Conservation (phyloP, 805 yeast genomes). For the Candida ascalaphidarum region DNA sequence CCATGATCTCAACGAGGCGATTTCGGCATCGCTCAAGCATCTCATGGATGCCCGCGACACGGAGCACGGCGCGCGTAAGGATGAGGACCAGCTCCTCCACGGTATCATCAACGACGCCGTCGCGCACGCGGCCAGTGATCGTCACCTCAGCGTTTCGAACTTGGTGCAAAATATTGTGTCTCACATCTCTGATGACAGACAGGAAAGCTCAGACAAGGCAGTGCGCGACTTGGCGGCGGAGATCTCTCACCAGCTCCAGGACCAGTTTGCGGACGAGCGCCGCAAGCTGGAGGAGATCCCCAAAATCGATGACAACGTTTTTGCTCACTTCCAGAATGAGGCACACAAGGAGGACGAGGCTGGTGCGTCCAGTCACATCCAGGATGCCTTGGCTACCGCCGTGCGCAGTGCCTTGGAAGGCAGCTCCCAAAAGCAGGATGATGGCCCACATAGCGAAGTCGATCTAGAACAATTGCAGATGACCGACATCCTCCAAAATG, state of each 20-base stretch:
- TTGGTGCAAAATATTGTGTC: slow-evolving; percentile 18
- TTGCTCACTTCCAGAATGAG: slow-evolving; percentile 28
- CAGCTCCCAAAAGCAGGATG: background rate
- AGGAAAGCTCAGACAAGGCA: slow-evolving; percentile 8
- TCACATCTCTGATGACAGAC: slow-evolving; percentile 9
- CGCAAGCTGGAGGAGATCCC: slow-evolving; percentile 14
- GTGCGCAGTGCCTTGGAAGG: slow-evolving; percentile 24
- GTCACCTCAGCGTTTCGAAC: slow-evolving; percentile 1
- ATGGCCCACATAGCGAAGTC: slow-evolving; percentile 19
- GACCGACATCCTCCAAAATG: slow-evolving; percentile 70
- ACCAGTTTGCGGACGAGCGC: slow-evolving; percentile 12
- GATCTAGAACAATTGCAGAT: slow-evolving; percentile 49
- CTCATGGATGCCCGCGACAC: background rate
- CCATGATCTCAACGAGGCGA: slow-evolving; percentile 9
- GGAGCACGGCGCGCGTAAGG: background rate
- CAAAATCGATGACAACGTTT: slow-evolving; percentile 24
- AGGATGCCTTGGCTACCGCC: slow-evolving; percentile 44
- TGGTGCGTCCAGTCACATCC: background rate
- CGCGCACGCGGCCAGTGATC: too few relatives aligned
- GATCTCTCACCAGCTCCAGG: slow-evolving; percentile 22
- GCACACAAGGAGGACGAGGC: slow-evolving; percentile 15
- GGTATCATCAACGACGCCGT: too few relatives aligned
- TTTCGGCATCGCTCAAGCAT: slow-evolving; percentile 12
- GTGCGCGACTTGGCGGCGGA: slow-evolving; percentile 21
- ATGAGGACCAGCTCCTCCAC: background rate